Base-by-base conservation (phyloP, 345 rosid species). In the Physaria fendleri region DNA sequence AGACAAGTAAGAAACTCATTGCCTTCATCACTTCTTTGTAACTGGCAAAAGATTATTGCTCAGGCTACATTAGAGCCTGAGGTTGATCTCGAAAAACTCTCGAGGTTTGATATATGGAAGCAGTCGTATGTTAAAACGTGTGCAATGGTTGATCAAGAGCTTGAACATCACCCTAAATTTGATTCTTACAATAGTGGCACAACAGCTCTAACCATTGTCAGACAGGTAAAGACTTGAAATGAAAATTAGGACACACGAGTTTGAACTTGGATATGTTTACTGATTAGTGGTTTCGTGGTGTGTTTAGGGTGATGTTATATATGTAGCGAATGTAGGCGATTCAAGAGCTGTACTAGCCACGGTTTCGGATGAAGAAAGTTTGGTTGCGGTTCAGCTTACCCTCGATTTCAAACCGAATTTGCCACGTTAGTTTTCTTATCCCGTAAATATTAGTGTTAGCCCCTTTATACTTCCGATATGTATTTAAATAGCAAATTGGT, bases 331-430 rank as follows among this genome's bases (percentile, higher is more conserved):
- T 49, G 86, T 93, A 23, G 99, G 99, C 1, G 99, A 93, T 54
- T 93, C 99, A 32, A 82, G 97, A 1, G 99, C 99, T 27, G 97
- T 93, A 20, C 72, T 93, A 55, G 99, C 85, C 24, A 87, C 96
- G 13, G 76, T 67, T 60, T 81, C 82, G 0, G 92, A 85, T 29
- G 92, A 93, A 41, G 95, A 92, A 68, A 81, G 66, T 81, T 62
- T 93, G 72, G 77, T 77, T 14, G 51, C 97, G 1, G 68, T 82
- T 74, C 99, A 93, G 76, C 97, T 93, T 8, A 93, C 99, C 2
- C 56, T 79, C 0, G 99, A 89, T 74, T 89, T 85, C 78, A 93
- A 85, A 77, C 99, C 99, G 8, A 82, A 82, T 64, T 69, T 93
- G 60, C 96, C 97, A 59, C 75, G 99, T 89, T 51, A 82, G 99